Conservation (phyloP, 257 asterid species). For the Nicotiana otophora region DNA sequence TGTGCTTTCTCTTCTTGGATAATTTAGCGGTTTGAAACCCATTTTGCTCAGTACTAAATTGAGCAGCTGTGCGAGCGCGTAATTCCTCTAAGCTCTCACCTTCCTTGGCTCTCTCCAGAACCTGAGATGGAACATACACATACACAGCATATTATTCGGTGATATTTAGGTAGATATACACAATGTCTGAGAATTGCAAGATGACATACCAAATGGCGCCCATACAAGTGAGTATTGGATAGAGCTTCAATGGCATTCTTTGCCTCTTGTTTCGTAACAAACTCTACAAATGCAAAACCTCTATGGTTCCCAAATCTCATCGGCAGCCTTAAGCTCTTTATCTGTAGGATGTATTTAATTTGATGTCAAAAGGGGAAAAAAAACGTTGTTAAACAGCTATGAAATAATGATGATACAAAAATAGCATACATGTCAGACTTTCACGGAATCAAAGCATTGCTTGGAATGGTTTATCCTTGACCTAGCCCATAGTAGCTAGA, state of each 20-base stretch:
- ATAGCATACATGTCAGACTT: background rate
- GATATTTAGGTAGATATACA: background rate
- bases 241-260: slow-evolving; percentile 78
- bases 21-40: slow-evolving; percentile 32
- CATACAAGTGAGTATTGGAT: slow-evolving; percentile 84
- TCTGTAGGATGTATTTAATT: slow-evolving; percentile 35
- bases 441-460: background rate
- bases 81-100: slow-evolving; percentile 87
- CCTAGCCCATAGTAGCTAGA: background rate
- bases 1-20: slow-evolving; percentile 61
- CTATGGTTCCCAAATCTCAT: slow-evolving; percentile 72
- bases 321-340: slow-evolving; percentile 80
- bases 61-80: slow-evolving; percentile 81
- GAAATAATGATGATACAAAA: background rate
- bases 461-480: background rate
- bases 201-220: slow-evolving; percentile 88
- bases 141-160: background rate
- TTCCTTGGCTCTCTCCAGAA: slow-evolving; percentile 91
- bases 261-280: slow-evolving; percentile 84
- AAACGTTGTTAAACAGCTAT: background rate
- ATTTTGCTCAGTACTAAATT: slow-evolving; percentile 40
- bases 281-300: slow-evolving; percentile 94
- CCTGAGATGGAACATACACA: slow-evolving; percentile 40
- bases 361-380: background rate
- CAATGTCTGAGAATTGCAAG: background rate